Evolutionary conservation across 345 rosid genomes (phyloP).

Genomic region (Eucalyptus dawsonii): DNA sequence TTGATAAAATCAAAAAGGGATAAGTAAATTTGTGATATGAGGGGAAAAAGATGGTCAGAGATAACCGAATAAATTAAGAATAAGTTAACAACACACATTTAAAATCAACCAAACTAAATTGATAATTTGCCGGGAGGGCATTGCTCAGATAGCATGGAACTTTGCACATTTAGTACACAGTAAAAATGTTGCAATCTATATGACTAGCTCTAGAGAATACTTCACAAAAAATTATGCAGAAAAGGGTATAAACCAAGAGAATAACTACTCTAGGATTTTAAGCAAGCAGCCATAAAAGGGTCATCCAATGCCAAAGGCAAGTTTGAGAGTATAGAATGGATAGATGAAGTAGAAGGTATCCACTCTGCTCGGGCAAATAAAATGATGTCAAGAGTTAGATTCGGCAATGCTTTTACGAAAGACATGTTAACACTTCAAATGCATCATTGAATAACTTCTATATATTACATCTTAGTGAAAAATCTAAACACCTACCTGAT

Average conservation of each 20-base stretch:
- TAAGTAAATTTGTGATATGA: not conserved
- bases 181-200: not conserved
- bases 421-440: not conserved
- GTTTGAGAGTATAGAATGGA: not conserved
- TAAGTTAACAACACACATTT: not conserved
- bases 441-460: not conserved
- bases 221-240: not conserved
- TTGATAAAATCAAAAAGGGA: not conserved
- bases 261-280: not conserved
- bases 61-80: not conserved
- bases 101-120: not conserved
- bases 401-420: not conserved
- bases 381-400: not conserved
- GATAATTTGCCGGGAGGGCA: not conserved
- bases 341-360: not conserved
- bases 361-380: not conserved
- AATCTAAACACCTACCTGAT: constrained; percentile 26
- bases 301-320: not conserved
- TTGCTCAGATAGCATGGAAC: not conserved
- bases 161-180: not conserved
- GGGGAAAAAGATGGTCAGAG: not conserved
- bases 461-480: not conserved
- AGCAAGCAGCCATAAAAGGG: not conserved
- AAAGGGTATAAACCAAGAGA: not conserved
- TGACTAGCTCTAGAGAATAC: not conserved